phyloP scores from a whole-genome alignment of 2,329 filamentous ascomycete species.

The Monascus ruber region DNA sequence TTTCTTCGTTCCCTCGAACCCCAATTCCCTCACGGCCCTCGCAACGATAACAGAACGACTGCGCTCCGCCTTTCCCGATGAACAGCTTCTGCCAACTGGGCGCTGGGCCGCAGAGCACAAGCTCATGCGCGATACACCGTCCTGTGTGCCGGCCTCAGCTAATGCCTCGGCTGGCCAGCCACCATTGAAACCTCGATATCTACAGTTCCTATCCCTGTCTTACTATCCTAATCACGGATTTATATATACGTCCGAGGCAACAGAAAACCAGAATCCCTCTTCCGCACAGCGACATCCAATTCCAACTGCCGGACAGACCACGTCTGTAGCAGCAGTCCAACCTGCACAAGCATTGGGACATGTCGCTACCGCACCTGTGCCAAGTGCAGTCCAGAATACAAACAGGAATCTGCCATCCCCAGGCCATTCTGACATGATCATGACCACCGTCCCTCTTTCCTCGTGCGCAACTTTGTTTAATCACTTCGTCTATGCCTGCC shows the following conservation, averaged over 20 bases:
- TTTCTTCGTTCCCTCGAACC: slow-evolving; percentile 32
- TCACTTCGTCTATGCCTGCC: slow-evolving; percentile 30
- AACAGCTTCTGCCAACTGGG: slow-evolving; percentile 22
- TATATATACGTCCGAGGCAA: slow-evolving; percentile 27
- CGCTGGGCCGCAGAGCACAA: slow-evolving; percentile 33
- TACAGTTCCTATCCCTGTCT: slow-evolving; percentile 33
- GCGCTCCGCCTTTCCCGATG: slow-evolving; percentile 24
- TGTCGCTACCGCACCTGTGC: too few species aligned
- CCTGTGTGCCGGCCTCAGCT: slow-evolving; percentile 24
- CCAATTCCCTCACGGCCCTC: slow-evolving; percentile 27
- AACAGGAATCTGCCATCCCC: too few species aligned
- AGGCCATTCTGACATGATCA: slow-evolving; percentile 15
- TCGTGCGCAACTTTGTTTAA: slow-evolving; percentile 26
- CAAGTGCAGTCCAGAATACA: too few species aligned
- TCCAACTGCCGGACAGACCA: background rate
- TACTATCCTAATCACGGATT: slow-evolving; percentile 30
- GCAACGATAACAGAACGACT: slow-evolving; percentile 26
- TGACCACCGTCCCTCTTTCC: slow-evolving; percentile 27
- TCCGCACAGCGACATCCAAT: slow-evolving; percentile 1
- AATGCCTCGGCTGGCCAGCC: slow-evolving; percentile 13
- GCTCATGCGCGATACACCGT: slow-evolving; percentile 32
- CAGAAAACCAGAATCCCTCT: slow-evolving; percentile 4
- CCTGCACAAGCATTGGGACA: too few species aligned
- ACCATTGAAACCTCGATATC: slow-evolving; percentile 22
- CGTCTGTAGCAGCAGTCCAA: too few species aligned